Evolutionary conservation across 1,284 basidiomycete species (phyloP), one percentile per base, ranked within the genome.

Genomic region (Agaricales sp.): DNA sequence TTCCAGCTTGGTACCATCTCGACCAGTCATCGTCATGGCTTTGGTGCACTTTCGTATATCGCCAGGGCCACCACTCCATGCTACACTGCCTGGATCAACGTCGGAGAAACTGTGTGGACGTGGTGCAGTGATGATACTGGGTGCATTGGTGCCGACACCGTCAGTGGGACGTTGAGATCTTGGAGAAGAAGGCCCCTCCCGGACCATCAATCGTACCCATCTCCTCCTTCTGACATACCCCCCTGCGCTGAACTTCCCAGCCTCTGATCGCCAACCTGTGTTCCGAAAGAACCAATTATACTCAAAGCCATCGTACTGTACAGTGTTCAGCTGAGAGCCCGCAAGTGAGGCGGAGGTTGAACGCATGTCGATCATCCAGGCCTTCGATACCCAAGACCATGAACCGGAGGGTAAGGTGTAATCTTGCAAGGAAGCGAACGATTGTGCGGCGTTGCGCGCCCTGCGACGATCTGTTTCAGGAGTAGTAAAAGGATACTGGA

Each of bases 291-390:
- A 61, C 77, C 81, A 86, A 58, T 87, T 88, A 65, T 90, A 90
- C 62, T 90, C 83, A 55, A 88, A 90, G 37, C 87, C 87, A 56
- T 90, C 87, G 55, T 84, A 74, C 57, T 87, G 82, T 3, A 88
- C 81, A 56, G 81, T 74, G 46, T 83, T 84, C 8, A 11, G 11
- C 20, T 43, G n/a, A n/a, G 11, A n/a, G 11, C 30, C 30, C 11
- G 30, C 30, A n/a, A 35, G 30, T n/a, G 30, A 35, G 30, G 30
- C 11, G 16, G 67, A 65, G 54, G 84, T 78, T 18, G 78, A 74
- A 37, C 82, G 80, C 87, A 90, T 90, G 66, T 90, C 87, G 51
- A 89, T 78, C 83, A 90, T 85, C 87, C 87, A 90, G 4, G 74
- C 65, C 26, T 74, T 73, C 30, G 84, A 87, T 2, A 87, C 78